Percentiles rank a stretch among this genome's conserved stretches.
phyloP scores from a whole-genome alignment of 2,329 filamentous ascomycete species.

The Calonectria hawksworthii region DNA sequence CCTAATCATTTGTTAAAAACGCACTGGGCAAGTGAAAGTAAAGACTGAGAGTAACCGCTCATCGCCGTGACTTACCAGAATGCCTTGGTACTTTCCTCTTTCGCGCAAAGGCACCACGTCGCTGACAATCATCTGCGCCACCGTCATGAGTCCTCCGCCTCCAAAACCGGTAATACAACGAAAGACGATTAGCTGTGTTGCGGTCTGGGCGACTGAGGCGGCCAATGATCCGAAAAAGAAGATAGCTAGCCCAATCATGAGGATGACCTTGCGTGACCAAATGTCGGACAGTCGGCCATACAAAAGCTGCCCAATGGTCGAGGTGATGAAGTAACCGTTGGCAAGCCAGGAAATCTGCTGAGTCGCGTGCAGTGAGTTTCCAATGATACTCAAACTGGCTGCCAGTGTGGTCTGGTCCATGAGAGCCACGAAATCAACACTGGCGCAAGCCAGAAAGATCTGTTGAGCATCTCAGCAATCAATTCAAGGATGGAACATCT shows the following conservation, averaged over 20 bases:
- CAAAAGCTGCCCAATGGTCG: neutral
- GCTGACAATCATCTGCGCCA: constrained; percentile 5
- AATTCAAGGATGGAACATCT: neutral
- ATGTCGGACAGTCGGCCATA: neutral
- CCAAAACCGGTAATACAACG: neutral
- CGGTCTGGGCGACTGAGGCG: neutral
- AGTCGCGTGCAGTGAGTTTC: neutral
- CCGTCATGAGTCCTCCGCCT: neutral
- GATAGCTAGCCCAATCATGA: neutral
- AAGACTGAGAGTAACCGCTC: neutral
- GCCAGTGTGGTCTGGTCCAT: constrained; percentile 4
- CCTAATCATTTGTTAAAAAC: neutral
- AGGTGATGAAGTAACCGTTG: neutral
- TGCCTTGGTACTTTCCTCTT: constrained; percentile 1
- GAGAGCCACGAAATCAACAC: neutral
- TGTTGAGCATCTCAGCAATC: neutral
- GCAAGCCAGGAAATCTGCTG: neutral
- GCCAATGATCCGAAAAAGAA: neutral
- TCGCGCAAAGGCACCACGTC: neutral
- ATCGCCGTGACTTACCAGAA: neutral
- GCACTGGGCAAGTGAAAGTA: no score
- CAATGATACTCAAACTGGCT: neutral
- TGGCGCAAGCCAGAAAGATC: constrained; percentile 6
- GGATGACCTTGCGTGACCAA: constrained; percentile 3
- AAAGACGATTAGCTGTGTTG: neutral